These are phyloP conservation scores for Arthrobotrys musiformis DNA, from an alignment of 2,329 filamentous ascomycete species.

Conservation along the genomic window DNA sequence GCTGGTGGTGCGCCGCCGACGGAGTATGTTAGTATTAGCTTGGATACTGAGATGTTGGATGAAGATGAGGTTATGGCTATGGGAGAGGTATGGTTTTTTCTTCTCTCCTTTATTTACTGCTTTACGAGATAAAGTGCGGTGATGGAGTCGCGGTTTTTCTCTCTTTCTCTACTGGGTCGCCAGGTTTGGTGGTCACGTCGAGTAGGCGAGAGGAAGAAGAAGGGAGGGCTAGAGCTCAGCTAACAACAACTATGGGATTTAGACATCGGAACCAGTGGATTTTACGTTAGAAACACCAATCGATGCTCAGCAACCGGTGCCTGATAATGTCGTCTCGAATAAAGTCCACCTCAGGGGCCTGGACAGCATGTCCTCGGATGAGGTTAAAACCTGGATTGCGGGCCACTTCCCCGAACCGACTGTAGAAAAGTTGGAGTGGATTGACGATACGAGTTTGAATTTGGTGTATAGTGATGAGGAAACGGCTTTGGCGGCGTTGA, in stretches of 20 bases:
- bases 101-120: not conserved
- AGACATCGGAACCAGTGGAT: conserved; percentile 18
- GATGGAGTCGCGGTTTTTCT: not conserved
- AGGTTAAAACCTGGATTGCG: conserved; percentile 79
- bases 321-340: conserved; percentile 63
- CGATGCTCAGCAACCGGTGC: conserved; percentile 6
- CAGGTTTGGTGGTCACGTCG: not conserved
- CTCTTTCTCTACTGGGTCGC: not conserved
- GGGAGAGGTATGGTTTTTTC: conserved; percentile 33
- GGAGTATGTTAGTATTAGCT: conserved; percentile 48
- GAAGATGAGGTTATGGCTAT: conserved; percentile 55
- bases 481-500: conserved; percentile 68
- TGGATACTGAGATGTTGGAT: conserved; percentile 55
- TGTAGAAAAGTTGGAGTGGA: conserved; percentile 82
- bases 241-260: not conserved
- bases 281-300: conserved; percentile 28
- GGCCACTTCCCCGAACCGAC: conserved; percentile 72
- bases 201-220: not conserved
- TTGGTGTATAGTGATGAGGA: conserved; percentile 75
- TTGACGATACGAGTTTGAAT: conserved; percentile 86
- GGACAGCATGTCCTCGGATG: conserved; percentile 80
- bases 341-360: conserved; percentile 89
- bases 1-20: conserved; percentile 47
- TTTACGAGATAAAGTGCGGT: not conserved
- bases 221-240: not conserved